These are phyloP conservation scores for Raddia guianensis DNA, from an alignment of 176 grass and related monocot species.

Conservation along the genomic window DNA sequence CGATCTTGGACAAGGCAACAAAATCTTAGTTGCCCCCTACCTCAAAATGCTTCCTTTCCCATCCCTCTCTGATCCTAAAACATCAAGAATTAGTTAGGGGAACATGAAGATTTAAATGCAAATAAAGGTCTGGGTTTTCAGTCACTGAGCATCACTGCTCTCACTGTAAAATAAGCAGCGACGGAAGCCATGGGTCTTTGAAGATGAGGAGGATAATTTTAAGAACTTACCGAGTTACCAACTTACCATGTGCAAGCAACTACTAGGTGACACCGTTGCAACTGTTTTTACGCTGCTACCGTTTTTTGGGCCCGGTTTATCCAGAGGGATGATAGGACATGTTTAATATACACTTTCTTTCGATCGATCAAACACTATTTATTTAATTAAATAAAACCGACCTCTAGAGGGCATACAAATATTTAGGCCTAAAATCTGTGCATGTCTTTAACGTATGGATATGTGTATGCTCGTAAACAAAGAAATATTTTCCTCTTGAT, in stretches of 20 bases:
- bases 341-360: too few species aligned
- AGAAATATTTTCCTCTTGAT: too few species aligned
- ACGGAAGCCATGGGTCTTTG: not conserved
- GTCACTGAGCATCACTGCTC: not conserved
- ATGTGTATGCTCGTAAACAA: too few species aligned
- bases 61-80: not conserved
- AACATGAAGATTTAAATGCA: not conserved
- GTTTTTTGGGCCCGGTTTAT: not conserved
- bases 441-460: too few species aligned
- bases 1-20: constrained; percentile 21
- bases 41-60: not conserved
- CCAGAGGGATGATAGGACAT: too few species aligned
- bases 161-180: not conserved
- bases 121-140: not conserved
- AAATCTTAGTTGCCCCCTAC: constrained; percentile 22
- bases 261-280: too few species aligned
- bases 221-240: not conserved
- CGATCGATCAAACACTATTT: too few species aligned
- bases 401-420: too few species aligned
- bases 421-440: too few species aligned
- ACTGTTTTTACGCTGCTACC: not conserved
- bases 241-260: not conserved
- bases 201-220: not conserved
- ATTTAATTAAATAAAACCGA: too few species aligned
- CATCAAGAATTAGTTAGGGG: not conserved